Evolutionary conservation across 179 eudicot species (phyloP).

Genomic region (Gypsophila paniculata): DNA sequence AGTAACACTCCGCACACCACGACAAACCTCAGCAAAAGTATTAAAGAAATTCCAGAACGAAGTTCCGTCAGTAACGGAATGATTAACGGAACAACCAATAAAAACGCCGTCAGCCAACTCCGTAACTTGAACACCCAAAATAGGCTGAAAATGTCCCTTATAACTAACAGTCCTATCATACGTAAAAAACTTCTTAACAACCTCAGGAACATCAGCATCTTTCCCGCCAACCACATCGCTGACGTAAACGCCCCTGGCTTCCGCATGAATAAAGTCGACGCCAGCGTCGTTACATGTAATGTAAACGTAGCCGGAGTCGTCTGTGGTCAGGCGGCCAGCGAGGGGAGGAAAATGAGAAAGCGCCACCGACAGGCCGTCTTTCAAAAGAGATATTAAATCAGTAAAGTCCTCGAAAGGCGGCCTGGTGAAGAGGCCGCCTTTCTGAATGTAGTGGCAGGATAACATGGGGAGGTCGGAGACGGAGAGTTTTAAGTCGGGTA

Average conservation of each 20-base stretch:
- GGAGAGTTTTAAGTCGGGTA: slow-evolving; percentile 36
- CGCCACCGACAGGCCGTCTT: slow-evolving; percentile 40
- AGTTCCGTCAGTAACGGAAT: slow-evolving; percentile 83
- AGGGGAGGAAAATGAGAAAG: slow-evolving; percentile 81
- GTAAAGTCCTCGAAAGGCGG: slow-evolving; percentile 28
- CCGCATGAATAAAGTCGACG: slow-evolving; percentile 55
- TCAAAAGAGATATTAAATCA: slow-evolving; percentile 35
- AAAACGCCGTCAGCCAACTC: slow-evolving; percentile 75
- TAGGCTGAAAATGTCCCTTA: slow-evolving; percentile 64
- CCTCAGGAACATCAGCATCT: slow-evolving; percentile 58
- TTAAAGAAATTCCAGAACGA: slow-evolving; percentile 95
- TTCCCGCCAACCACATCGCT: slow-evolving; percentile 43
- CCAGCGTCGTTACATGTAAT: slow-evolving; percentile 74
- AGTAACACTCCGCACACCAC: slow-evolving; percentile 41
- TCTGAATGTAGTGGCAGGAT: slow-evolving; percentile 90
- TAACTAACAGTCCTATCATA: slow-evolving; percentile 56
- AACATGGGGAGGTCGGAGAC: slow-evolving; percentile 94
- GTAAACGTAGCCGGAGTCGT: slow-evolving; percentile 48
- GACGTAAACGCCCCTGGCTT: slow-evolving; percentile 34
- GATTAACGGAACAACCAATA: slow-evolving; percentile 72
- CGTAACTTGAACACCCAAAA: slow-evolving; percentile 76
- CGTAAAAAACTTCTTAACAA: slow-evolving; percentile 49
- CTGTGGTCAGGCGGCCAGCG: slow-evolving; percentile 72
- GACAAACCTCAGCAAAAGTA: slow-evolving; percentile 65
- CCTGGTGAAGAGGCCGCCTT: slow-evolving; percentile 60